Conservation (phyloP, 352 stramenopile genomes). For the Phytopythium oedochilum region DNA sequence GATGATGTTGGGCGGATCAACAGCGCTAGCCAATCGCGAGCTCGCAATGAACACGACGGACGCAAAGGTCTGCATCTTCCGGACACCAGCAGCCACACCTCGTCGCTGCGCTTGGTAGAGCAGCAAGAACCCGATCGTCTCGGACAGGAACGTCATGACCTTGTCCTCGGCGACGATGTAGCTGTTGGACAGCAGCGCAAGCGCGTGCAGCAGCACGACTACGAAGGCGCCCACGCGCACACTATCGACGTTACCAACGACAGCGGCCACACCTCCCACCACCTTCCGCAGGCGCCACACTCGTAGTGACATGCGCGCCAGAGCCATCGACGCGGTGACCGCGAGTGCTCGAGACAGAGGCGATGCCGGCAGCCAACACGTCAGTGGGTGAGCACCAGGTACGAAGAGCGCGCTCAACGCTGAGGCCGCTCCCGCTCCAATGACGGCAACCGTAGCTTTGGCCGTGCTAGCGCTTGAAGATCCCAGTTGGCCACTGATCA, state of each 20-base stretch:
- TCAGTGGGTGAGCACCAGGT: not conserved
- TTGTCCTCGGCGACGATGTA: slow-evolving; percentile 77
- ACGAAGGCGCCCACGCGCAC: slow-evolving; percentile 21
- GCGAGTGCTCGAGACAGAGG: slow-evolving; percentile 20
- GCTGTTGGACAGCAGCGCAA: slow-evolving; percentile 79
- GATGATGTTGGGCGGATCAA: slow-evolving; percentile 72
- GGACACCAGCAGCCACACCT: not conserved
- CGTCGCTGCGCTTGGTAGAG: slow-evolving; percentile 20
- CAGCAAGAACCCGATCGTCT: slow-evolving; percentile 45
- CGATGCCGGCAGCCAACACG: slow-evolving; percentile 14
- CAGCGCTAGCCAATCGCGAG: slow-evolving; percentile 33
- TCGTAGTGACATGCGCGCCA: not conserved
- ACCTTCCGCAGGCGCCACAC: not conserved
- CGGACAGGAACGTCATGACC: slow-evolving; percentile 67
- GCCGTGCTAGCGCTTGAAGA: not conserved
- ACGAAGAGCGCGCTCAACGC: not conserved
- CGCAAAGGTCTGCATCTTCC: slow-evolving; percentile 8
- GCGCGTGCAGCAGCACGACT: slow-evolving; percentile 51
- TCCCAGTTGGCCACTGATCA: not conserved
- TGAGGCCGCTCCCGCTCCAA: slow-evolving; percentile 3
- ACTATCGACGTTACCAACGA: not conserved
- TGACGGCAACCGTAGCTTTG: not conserved
- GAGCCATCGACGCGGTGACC: not conserved
- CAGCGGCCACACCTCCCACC: not conserved
- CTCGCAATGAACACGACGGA: slow-evolving; percentile 36